phyloP scores from a whole-genome alignment of 2,329 filamentous ascomycete genomes.

The Scedosporium minutisporum region DNA sequence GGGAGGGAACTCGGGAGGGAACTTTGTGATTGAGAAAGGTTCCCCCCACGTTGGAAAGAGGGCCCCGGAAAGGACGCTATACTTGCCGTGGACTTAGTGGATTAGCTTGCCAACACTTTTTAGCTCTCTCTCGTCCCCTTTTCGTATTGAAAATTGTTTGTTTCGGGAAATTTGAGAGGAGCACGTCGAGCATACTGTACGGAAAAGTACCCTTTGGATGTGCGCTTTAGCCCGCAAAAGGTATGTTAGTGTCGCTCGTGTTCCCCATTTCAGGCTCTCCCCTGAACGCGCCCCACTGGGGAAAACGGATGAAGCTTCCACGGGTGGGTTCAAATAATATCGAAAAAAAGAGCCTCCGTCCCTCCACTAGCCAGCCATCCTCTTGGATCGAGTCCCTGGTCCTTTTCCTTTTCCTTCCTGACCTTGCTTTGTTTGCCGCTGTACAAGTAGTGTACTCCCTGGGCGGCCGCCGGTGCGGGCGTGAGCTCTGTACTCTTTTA shows the following conservation, averaged over 20 bases:
- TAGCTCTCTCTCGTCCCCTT: slow-evolving; percentile 1
- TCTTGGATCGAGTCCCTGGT: background rate
- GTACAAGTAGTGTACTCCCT: no score
- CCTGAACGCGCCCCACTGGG: background rate
- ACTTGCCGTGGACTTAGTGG: background rate
- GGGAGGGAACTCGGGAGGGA: no score
- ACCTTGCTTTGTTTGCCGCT: background rate
- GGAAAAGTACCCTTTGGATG: no score
- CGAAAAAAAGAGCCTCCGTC: no score
- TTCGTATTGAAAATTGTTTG: background rate
- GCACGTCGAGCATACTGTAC: no score
- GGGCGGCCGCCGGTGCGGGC: no score
- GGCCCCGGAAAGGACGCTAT: background rate
- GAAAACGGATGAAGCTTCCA: background rate
- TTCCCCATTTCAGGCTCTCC: no score
- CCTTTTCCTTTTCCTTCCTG: background rate
- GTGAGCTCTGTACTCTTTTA: background rate
- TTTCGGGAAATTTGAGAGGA: no score
- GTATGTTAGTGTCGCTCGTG: no score
- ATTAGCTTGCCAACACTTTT: background rate
- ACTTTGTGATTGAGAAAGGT: background rate
- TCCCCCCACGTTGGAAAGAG: background rate
- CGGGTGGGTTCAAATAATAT: background rate
- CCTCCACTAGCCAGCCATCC: background rate
- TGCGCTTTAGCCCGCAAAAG: no score